Conservation (phyloP, 208 protist species). For the Endotrypanum monterogeii region DNA sequence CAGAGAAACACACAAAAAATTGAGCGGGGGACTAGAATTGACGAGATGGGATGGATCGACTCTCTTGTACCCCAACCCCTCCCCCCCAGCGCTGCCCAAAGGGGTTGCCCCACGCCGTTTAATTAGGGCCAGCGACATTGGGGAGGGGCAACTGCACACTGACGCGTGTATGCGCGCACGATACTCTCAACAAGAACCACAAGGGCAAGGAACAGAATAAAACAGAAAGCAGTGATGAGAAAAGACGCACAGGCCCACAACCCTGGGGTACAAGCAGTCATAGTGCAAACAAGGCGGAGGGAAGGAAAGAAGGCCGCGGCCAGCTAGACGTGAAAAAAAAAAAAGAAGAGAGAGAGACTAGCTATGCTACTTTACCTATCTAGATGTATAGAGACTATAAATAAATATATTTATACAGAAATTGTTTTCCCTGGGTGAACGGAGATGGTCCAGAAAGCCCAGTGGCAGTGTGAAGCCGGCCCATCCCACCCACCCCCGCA, state of each 20-base stretch:
- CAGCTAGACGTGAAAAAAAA: neutral
- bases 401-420: no score
- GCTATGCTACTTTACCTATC: neutral
- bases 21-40: neutral
- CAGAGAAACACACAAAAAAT: neutral
- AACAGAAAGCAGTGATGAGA: neutral
- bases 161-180: slow-evolving; percentile 1
- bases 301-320: no score
- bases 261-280: neutral
- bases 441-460: neutral
- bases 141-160: neutral
- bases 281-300: neutral
- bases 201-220: neutral
- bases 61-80: neutral
- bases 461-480: no score
- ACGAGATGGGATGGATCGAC: neutral
- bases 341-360: neutral
- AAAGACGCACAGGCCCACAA: neutral
- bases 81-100: neutral
- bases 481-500: no score
- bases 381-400: neutral
- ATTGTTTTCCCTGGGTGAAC: no score
- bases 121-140: neutral
- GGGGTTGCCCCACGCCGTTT: neutral
- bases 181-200: neutral